phyloP scores from a whole-genome alignment of 2,329 filamentous ascomycete genomes.

The Berkeleyomyces basicola region DNA sequence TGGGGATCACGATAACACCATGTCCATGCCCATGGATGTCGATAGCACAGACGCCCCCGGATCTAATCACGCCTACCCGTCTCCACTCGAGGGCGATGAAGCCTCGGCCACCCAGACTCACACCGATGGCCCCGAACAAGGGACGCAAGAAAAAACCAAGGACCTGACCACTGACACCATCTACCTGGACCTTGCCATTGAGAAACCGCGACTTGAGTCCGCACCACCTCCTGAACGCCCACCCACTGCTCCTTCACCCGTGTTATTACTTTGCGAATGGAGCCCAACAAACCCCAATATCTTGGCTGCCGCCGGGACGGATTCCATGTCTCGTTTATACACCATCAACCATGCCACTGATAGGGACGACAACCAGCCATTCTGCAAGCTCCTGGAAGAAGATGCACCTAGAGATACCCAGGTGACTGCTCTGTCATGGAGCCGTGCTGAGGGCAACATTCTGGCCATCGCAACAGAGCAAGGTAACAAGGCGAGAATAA shows the following conservation, averaged over 20 bases:
- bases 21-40: slow-evolving; percentile 36
- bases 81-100: slow-evolving; percentile 42
- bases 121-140: slow-evolving; percentile 46
- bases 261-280: slow-evolving; percentile 53
- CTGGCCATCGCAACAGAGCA: slow-evolving; percentile 43
- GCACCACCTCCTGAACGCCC: slow-evolving; percentile 16
- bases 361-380: slow-evolving; percentile 22
- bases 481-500: slow-evolving; percentile 32
- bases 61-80: slow-evolving; percentile 47
- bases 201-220: slow-evolving; percentile 23
- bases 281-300: slow-evolving; percentile 47
- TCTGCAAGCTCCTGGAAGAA: slow-evolving; percentile 34
- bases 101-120: slow-evolving; percentile 34
- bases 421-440: slow-evolving; percentile 45
- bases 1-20: slow-evolving; percentile 8
- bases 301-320: slow-evolving; percentile 51
- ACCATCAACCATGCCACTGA: slow-evolving; percentile 39
- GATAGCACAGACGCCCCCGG: slow-evolving; percentile 30
- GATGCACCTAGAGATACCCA: slow-evolving; percentile 34
- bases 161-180: slow-evolving; percentile 43
- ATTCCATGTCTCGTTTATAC: slow-evolving; percentile 55
- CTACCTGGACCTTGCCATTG: slow-evolving; percentile 37
- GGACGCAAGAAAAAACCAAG: slow-evolving; percentile 47
- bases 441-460: slow-evolving; percentile 31
- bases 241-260: slow-evolving; percentile 29